Evolutionary conservation across 331 rosid genomes (phyloP), one percentile per base, ranked within the genome.

Genomic region (Phaseolus coccineus): DNA sequence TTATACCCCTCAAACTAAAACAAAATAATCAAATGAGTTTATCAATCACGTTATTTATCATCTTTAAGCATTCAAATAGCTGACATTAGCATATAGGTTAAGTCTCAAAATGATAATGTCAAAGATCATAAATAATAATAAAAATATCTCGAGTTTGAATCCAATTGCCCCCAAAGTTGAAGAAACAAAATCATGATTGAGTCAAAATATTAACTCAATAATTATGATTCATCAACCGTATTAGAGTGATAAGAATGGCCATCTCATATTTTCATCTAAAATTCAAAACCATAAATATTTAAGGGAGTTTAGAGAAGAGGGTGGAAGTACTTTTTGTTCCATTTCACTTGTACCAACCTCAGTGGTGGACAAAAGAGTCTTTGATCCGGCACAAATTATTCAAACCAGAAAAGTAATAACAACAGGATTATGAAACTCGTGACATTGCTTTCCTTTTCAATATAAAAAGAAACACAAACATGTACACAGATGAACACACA

Each of bases 1-100:
- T 88, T 94, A 85, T 94, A 94, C 25, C 98, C 98, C 84, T 94
- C 93, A 66, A 94, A 87, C 98, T 94, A 24, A 67, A 82, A 69
- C 1, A 47, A 30, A 76, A 79, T 64, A 57, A 44, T 28, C 35
- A 81, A 70, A 57, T 77, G 15, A 81, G 78, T 71, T 56, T 22
- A 68, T 81, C n/a, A 24, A 76, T 83, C 55, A 81, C 13, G 5
- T 78, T 52, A 73, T 22, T n/a, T 62, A 71, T 55, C 69, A 83
- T 77, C 85, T 71, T 25, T 55, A 76, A 73, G 55, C 51, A 82
- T 78, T 50, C 53, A 33, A 76, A 74, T 39, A 57, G 37, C 31
- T n/a, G 59, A 71, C 44, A 40, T 4, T 52, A 78, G 48, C 11
- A 57, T 71, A 69, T 44, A 79, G 48, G 57, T 72, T 30, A 69